These are phyloP conservation scores for Phycomyces blakesleeanus DNA, from an alignment of 192 early-diverging fungal genomes.

Conservation along the genomic window DNA sequence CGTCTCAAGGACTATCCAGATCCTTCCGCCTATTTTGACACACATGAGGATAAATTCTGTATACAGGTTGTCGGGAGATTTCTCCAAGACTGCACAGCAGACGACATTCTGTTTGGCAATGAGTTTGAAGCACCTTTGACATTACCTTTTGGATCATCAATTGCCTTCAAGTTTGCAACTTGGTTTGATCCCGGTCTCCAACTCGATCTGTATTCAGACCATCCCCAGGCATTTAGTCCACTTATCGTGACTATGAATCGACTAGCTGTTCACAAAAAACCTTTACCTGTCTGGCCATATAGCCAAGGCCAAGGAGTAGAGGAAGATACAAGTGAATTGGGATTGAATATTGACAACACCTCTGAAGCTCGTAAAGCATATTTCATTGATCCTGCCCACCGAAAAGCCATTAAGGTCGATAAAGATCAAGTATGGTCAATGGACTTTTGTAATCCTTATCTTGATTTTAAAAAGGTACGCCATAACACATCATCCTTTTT, in stretches of 20 bases:
- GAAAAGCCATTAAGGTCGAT: conserved; percentile 45
- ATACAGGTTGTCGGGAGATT: conserved; percentile 74
- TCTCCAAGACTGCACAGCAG: conserved; percentile 57
- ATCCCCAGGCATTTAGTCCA: conserved; percentile 70
- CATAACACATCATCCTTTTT: background rate
- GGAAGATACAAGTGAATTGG: conserved; percentile 9
- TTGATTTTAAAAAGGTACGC: conserved; percentile 44
- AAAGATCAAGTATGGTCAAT: conserved; percentile 71
- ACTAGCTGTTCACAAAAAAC: conserved; percentile 44
- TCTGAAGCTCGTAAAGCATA: conserved; percentile 13
- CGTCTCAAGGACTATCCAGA: conserved; percentile 40
- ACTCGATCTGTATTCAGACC: conserved; percentile 63
- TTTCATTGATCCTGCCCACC: conserved; percentile 39
- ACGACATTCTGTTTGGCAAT: conserved; percentile 75
- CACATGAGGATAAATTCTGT: conserved; percentile 57
- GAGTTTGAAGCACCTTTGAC: conserved; percentile 67
- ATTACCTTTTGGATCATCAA: conserved; percentile 63
- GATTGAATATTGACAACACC: conserved; percentile 6
- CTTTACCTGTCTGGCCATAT: conserved; percentile 42
- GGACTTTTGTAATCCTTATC: conserved; percentile 60
- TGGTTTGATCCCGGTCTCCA: conserved; percentile 75
- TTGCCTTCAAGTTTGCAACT: conserved; percentile 71
- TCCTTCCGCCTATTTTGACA: conserved; percentile 58
- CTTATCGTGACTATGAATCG: conserved; percentile 73
- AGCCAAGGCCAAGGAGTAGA: conserved; percentile 33